Evolutionary conservation across 2,329 filamentous ascomycete genomes (phyloP).

Genomic region (Didymella sp.): DNA sequence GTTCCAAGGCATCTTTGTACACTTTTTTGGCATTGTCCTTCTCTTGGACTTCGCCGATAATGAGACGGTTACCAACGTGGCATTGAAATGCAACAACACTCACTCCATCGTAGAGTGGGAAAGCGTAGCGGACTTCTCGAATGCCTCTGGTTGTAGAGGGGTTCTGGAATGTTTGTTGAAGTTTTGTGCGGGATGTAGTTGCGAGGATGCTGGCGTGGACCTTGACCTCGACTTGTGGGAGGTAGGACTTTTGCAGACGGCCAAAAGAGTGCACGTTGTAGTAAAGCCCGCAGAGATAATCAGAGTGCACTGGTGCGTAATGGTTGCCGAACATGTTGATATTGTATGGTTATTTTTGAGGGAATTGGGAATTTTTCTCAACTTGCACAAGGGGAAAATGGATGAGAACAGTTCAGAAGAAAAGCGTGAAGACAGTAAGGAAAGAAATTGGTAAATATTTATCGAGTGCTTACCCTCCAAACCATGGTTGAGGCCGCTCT

Average conservation of each 20-base stretch:
- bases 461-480: not conserved
- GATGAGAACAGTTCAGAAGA: conserved; percentile 1
- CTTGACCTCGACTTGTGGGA: conserved; percentile 65
- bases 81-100: conserved; percentile 73
- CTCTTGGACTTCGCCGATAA: conserved; percentile 72
- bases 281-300: conserved; percentile 41
- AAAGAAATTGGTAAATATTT: not conserved
- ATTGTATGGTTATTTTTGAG: not conserved
- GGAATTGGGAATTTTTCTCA: not conserved
- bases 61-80: conserved; percentile 65
- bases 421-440: conserved; percentile 2
- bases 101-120: conserved; percentile 76
- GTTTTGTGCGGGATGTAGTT: conserved; percentile 59
- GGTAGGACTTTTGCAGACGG: conserved; percentile 42
- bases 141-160: conserved; percentile 56
- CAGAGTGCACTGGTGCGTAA: not conserved
- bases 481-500: not conserved
- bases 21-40: conserved; percentile 65
- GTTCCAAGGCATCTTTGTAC: conserved; percentile 65
- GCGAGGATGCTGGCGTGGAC: conserved; percentile 68
- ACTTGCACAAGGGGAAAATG: not conserved
- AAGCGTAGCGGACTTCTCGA: conserved; percentile 67
- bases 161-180: conserved; percentile 69
- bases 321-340: not conserved
- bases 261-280: conserved; percentile 26